phyloP scores from a whole-genome alignment of 1,284 basidiomycete genomes.

The Wallemia mellicola region DNA sequence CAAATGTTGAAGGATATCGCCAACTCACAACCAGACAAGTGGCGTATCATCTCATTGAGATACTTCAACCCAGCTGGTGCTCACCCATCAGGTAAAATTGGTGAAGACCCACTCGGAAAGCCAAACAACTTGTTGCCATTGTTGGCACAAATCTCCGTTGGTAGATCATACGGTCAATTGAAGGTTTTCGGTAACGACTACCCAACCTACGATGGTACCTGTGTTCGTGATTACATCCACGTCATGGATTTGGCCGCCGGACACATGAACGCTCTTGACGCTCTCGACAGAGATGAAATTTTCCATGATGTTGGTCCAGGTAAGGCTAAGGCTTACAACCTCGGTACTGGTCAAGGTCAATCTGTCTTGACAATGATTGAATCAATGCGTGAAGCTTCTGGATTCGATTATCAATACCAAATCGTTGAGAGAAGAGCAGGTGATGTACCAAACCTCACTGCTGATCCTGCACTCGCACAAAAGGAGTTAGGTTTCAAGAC shows the following conservation, averaged over 20 bases:
- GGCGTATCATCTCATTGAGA: slow-evolving; percentile 53
- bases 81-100: slow-evolving; percentile 79
- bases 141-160: slow-evolving; percentile 81
- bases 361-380: slow-evolving; percentile 80
- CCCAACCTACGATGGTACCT: slow-evolving; percentile 85
- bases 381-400: slow-evolving; percentile 77
- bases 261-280: slow-evolving; percentile 72
- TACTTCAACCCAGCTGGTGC: slow-evolving; percentile 98
- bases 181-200: slow-evolving; percentile 97
- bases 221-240: slow-evolving; percentile 92
- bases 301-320: slow-evolving; percentile 20
- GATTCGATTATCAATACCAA: slow-evolving; percentile 62
- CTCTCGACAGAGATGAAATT: slow-evolving; percentile 33
- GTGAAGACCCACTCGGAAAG: slow-evolving; percentile 80
- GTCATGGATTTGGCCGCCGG: slow-evolving; percentile 81
- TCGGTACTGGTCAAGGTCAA: slow-evolving; percentile 75
- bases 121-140: slow-evolving; percentile 86
- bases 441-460: slow-evolving; percentile 89
- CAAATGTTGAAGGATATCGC: slow-evolving; percentile 69
- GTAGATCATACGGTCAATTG: slow-evolving; percentile 47
- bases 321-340: slow-evolving; percentile 73
- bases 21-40: slow-evolving; percentile 15
- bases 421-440: slow-evolving; percentile 56
- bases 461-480: slow-evolving; percentile 68
- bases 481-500: slow-evolving; percentile 86